Conservation (phyloP, 495 filamentous ascomycete genomes). For the Penicillium cataractarum region DNA sequence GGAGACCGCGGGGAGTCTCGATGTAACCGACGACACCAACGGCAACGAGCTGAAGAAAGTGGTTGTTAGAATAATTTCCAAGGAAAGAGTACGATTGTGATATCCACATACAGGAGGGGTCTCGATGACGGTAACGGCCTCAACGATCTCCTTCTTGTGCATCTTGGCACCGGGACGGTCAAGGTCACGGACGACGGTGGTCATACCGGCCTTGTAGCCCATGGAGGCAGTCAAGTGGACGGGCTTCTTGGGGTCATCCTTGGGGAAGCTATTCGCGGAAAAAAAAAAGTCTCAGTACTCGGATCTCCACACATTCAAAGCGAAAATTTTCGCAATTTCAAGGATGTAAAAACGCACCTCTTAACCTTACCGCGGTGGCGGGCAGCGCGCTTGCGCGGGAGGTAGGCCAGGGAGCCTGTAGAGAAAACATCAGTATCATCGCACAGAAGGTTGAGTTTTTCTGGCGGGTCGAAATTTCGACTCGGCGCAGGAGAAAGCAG, state of each 20-base stretch:
- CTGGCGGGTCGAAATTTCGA: constrained; percentile 30
- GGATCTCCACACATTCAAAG: constrained; percentile 26
- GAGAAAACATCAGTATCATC: constrained; percentile 40
- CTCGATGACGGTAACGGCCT: constrained; percentile 99
- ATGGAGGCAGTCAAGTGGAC: constrained; percentile 98
- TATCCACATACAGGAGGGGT: constrained; percentile 90
- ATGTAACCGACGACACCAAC: constrained; percentile 99
- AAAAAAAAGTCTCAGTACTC: constrained; percentile 42
- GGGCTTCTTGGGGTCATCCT: constrained; percentile 99
- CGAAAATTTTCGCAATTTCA: constrained; percentile 17
- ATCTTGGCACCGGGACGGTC: constrained; percentile 99
- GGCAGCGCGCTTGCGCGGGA: constrained; percentile 95
- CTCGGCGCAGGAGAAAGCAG: constrained; percentile 30
- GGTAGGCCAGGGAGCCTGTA: constrained; percentile 82
- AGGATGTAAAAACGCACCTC: constrained; percentile 64
- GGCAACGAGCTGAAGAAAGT: constrained; percentile 80
- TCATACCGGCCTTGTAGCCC: constrained; percentile 99
- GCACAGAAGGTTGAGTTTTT: constrained; percentile 28
- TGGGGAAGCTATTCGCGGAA: constrained; percentile 80
- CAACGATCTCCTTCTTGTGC: constrained; percentile 99
- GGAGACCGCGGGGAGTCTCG: constrained; percentile 99
- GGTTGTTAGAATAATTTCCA: constrained; percentile 7
- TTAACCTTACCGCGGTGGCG: constrained; percentile 98
- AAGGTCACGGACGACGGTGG: constrained; percentile 98
- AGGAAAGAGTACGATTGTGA: not conserved